phyloP scores from a whole-genome alignment of 257 asterid genomes.

The Jasminum sambac region DNA sequence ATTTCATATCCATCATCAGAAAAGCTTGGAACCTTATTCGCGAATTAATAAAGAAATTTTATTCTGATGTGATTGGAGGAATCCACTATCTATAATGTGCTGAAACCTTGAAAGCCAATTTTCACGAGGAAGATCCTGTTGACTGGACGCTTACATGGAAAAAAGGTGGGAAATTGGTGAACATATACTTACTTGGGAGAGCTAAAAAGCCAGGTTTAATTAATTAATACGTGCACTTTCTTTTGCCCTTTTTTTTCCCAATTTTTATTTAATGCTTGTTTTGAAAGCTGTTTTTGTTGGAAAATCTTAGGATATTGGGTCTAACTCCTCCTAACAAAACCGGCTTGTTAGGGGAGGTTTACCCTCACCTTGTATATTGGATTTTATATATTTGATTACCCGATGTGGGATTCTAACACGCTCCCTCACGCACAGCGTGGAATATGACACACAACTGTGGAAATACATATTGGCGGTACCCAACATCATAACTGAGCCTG shows the following conservation, averaged over 20 bases:
- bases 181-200: constrained; percentile 41
- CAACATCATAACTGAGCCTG: too few relatives aligned
- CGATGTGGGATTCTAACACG: too few relatives aligned
- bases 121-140: constrained; percentile 58
- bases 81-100: constrained; percentile 73
- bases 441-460: too few relatives aligned
- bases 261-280: constrained; percentile 6
- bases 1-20: constrained; percentile 46
- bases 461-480: too few relatives aligned
- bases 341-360: too few relatives aligned
- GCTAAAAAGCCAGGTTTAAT: constrained; percentile 31
- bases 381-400: too few relatives aligned
- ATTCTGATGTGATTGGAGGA: constrained; percentile 48
- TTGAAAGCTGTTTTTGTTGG: too few relatives aligned
- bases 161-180: constrained; percentile 25
- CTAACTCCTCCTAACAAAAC: too few relatives aligned
- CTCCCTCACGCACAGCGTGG: too few relatives aligned
- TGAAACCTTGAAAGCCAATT: constrained; percentile 39
- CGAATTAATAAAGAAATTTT: constrained; percentile 52
- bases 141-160: constrained; percentile 46
- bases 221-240: constrained; percentile 27
- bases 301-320: too few relatives aligned
- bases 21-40: constrained; percentile 83
- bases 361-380: too few relatives aligned
- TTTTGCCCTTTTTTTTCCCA: constrained; percentile 18